Base-by-base conservation (phyloP, 495 filamentous ascomycete species). In the Tuber aestivum region DNA sequence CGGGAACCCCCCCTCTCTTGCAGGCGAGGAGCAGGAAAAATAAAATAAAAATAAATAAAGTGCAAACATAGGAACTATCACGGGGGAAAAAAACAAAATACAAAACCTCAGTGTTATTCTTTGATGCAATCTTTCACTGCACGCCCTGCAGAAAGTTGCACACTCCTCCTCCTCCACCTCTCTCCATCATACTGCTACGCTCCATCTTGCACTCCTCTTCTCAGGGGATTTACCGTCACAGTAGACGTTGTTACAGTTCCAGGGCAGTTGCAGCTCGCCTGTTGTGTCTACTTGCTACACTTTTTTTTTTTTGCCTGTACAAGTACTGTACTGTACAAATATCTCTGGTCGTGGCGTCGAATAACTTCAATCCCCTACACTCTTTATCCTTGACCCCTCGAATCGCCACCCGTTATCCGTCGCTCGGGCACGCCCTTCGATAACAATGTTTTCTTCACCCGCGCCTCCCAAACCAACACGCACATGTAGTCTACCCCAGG, bases 81-180 rank as follows among this genome's bases (percentile, higher is more conserved):
- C 8, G 27, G 3, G 50, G 6, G 42, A n/a, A 9, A 65, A 65
- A 65, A 65, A 65, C 27, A 65, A 65, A 65, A 65, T 65, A 65
- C 56, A 65, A 65, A 65, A 65, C 56, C 27, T 35, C 56, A 65
- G 27, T 65, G 56, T 35, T 65, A 35, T 35, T 65, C 56, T 65
- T 20, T 65, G 56, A 65, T 65, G 56, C 56, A 65, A 65, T 65
- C 2, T 35, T 65, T 65, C 56, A 65, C 56, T 65, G 56, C 56
- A 65, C 56, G 56, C 14, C 56, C 56, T 65, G 56, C 56, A 65
- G 56, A 65, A 65, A 65, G 56, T 65, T 35, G 56, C 56, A 65
- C 56, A 35, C 56, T 65, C 27, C 27, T 65, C 56, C 0, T 5
- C n/a, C n/a, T n/a, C n/a, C n/a, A n/a, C n/a, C n/a, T 14, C 16